Base-by-base conservation (phyloP, 2,329 filamentous ascomycete species). In the Aspergillus aculeatus region DNA sequence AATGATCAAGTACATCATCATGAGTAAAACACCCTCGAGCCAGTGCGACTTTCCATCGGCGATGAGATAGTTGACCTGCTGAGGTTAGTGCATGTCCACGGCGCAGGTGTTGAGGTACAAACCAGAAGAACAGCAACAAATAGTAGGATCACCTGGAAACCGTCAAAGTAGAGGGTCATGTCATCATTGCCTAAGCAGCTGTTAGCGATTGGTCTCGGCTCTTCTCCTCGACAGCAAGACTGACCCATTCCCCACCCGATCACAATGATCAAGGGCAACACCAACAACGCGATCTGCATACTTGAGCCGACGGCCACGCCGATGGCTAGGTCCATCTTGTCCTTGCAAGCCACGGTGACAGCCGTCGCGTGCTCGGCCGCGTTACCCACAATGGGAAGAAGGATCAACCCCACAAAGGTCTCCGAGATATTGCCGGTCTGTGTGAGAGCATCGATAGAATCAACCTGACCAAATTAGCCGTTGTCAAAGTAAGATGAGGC, bases 101-200 rank as follows among this genome's bases (percentile, higher is more conserved):
- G 19, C 7, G 6, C 26, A 38, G 6, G 6, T 21, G 21, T 14
- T 23, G 2, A 12, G 10, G 54, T 16, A 64, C 72, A 54, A 69
- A 76, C 79, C 61, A 82, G 65, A 29, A 81, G 68, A 21, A 81
- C 77, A n/a, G 78, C 75, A 24, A 87, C 82, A 61, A 88, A 88
- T 1, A 88, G 73, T 1, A 84, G 76, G 2, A 82, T 89, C 14
- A 96, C 88, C 77, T 96, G 91, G 80, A 97, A 97, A 0, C 87
- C 87, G 71, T 96, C 91, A 72, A 96, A 95, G 73, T 89, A 89
- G 5, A 96, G 83, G 21, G 87, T 91, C 91, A 89, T 87, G 41
- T 81, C 77, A 53, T 84, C 78, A 19, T 84, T 80, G 56, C 83
- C 73, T 73, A 58, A 41, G 16, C 14, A 19, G 38, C 9, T 21